Evolutionary conservation across 495 filamentous ascomycete species (phyloP), one percentile per base, ranked within the genome.

Genomic region (Opeltia flavorubescens): DNA sequence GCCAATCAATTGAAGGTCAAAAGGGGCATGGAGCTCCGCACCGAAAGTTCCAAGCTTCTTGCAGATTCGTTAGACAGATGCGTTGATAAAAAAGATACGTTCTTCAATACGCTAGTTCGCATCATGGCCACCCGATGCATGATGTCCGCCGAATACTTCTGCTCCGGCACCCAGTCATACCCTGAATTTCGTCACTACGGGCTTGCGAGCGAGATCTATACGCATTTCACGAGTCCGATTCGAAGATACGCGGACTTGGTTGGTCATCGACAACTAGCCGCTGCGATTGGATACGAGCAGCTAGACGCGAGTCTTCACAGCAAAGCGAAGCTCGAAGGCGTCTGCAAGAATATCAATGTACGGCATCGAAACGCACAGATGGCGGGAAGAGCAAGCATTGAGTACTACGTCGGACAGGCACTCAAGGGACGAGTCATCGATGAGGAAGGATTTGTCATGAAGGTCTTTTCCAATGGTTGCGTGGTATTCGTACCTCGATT

Each of bases 111-210:
- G 18, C 78, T 98, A 11, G 75, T 96, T 57, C 86, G 91, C 53
- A 94, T 98, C 66, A 77, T 98, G 65, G 91, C 91, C 7, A 98
- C 93, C 9, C 80, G 91, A 25, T 98, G 91, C 77, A 96, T 98
- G 93, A 94, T 93, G 68, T 89, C 88, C 27, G 91, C 91, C 48
- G 93, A 96, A 63, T 98, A 98, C 69, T 96, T 96, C 67, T 88
- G 84, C 65, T 78, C 87, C 0, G 91, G 91, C 50, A 88, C 87
- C 2, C 86, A 94, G 58, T 76, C 87, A 0, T 88, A 89, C 60
- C 78, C 86, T 1, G 91, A 96, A 53, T 98, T 93, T 76, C 76
- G 88, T 27, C 91, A 98, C 62, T 98, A 98, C 63, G 93, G 91
- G 48, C 74, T 98, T 2, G 91, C 91, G 0, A 84, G 78, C 7